phyloP scores from a whole-genome alignment of 2,329 filamentous ascomycete genomes.

The Fragosphaeria purpurea region DNA sequence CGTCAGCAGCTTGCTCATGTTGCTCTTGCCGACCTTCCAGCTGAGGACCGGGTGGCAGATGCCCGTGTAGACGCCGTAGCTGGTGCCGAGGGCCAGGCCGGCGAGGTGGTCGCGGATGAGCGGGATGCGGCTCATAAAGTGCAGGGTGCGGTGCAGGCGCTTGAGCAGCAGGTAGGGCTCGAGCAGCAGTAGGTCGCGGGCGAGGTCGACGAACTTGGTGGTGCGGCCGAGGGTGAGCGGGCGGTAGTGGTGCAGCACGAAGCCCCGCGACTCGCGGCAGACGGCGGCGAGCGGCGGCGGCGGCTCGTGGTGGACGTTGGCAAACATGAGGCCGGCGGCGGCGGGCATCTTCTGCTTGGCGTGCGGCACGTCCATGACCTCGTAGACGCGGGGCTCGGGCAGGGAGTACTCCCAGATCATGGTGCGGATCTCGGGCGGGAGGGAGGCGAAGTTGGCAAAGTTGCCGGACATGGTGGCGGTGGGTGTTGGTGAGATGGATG shows the following conservation, averaged over 20 bases:
- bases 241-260: slow-evolving; percentile 32
- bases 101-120: slow-evolving; percentile 30
- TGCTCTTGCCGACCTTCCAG: slow-evolving; percentile 32
- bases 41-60: slow-evolving; percentile 35
- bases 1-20: slow-evolving; percentile 32
- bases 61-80: slow-evolving; percentile 35
- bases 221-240: slow-evolving; percentile 33
- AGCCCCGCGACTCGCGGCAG: slow-evolving; percentile 33
- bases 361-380: slow-evolving; percentile 35
- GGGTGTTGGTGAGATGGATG: not conserved
- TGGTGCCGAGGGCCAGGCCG: slow-evolving; percentile 33
- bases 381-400: slow-evolving; percentile 34
- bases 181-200: slow-evolving; percentile 35
- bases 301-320: slow-evolving; percentile 34
- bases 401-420: slow-evolving; percentile 37
- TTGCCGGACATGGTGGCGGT: slow-evolving; percentile 11
- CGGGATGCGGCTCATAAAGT: slow-evolving; percentile 36
- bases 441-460: slow-evolving; percentile 21
- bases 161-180: slow-evolving; percentile 39
- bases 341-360: slow-evolving; percentile 29
- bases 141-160: slow-evolving; percentile 34
- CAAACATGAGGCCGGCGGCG: slow-evolving; percentile 35
- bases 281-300: slow-evolving; percentile 33
- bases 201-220: slow-evolving; percentile 37
- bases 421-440: slow-evolving; percentile 34